Evolutionary conservation across 164 flowering plant genomes (phyloP).

Genomic region (Paratinospora sagittata): DNA sequence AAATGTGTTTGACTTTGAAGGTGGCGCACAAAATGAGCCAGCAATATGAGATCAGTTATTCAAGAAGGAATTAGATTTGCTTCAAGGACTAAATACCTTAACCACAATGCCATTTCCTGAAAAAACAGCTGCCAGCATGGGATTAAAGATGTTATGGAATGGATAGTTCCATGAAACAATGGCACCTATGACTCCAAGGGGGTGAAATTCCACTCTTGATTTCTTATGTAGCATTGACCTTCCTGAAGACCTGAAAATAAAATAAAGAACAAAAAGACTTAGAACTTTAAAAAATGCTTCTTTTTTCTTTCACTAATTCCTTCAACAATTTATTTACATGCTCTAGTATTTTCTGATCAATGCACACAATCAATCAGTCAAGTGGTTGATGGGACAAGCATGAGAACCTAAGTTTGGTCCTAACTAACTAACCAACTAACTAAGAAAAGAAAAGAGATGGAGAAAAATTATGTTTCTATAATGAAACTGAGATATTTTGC

Average conservation of each 20-base stretch:
- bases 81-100: constrained; percentile 44
- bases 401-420: too few species aligned
- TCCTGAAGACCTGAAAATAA: constrained; percentile 62
- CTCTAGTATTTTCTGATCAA: neutral
- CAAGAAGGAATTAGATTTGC: neutral
- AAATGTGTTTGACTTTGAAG: neutral
- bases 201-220: constrained; percentile 87
- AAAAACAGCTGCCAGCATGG: constrained; percentile 95
- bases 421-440: too few species aligned
- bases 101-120: constrained; percentile 89
- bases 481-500: too few species aligned
- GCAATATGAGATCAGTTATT: neutral
- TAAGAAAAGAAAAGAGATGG: too few species aligned
- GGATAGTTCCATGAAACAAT: constrained; percentile 99
- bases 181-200: constrained; percentile 95
- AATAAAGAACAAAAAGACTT: too few species aligned
- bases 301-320: neutral
- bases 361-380: neutral
- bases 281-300: neutral
- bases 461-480: too few species aligned
- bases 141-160: constrained; percentile 90
- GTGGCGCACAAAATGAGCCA: neutral
- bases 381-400: neutral
- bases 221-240: constrained; percentile 92
- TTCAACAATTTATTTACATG: neutral